These are phyloP conservation scores for Calocybe gangraenosa DNA, from an alignment of 768 basidiomycete species.

Conservation along the genomic window DNA sequence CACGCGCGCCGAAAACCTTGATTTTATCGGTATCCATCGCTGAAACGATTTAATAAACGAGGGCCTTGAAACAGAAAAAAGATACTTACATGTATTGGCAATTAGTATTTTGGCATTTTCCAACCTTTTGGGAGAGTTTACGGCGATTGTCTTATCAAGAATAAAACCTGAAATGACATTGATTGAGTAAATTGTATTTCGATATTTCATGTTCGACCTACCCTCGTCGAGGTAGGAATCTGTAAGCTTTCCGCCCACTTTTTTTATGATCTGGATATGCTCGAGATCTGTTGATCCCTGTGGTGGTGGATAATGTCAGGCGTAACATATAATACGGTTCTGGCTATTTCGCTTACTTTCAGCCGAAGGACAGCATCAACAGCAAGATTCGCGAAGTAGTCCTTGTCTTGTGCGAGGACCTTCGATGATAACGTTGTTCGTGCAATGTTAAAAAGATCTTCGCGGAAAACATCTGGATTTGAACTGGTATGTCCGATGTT, in stretches of 20 bases:
- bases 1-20: slow-evolving; percentile 96
- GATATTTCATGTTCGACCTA: slow-evolving; percentile 15
- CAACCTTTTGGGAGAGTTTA: slow-evolving; percentile 91
- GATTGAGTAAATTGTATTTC: background rate
- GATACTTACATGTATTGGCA: slow-evolving; percentile 87
- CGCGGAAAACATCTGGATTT: slow-evolving; percentile 71
- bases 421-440: slow-evolving; percentile 94
- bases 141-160: slow-evolving; percentile 91
- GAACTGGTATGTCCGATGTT: slow-evolving; percentile 36
- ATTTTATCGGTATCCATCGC: slow-evolving; percentile 99
- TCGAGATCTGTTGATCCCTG: slow-evolving; percentile 96
- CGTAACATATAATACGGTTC: background rate
- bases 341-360: slow-evolving; percentile 45
- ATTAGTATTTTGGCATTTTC: slow-evolving; percentile 96
- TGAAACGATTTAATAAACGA: slow-evolving; percentile 22
- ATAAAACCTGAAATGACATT: slow-evolving; percentile 73
- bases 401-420: slow-evolving; percentile 94
- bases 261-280: slow-evolving; percentile 99
- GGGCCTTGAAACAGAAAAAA: too few species aligned
- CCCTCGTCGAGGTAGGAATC: slow-evolving; percentile 99
- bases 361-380: slow-evolving; percentile 94
- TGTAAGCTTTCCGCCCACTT: slow-evolving; percentile 97
- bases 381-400: slow-evolving; percentile 96
- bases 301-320: background rate
- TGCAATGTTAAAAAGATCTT: slow-evolving; percentile 95